A percentile compares a stretch with the other conserved stretches of the same genome.
phyloP scores from a whole-genome alignment of 2,329 filamentous ascomycete species.

The Periconia digitata region DNA sequence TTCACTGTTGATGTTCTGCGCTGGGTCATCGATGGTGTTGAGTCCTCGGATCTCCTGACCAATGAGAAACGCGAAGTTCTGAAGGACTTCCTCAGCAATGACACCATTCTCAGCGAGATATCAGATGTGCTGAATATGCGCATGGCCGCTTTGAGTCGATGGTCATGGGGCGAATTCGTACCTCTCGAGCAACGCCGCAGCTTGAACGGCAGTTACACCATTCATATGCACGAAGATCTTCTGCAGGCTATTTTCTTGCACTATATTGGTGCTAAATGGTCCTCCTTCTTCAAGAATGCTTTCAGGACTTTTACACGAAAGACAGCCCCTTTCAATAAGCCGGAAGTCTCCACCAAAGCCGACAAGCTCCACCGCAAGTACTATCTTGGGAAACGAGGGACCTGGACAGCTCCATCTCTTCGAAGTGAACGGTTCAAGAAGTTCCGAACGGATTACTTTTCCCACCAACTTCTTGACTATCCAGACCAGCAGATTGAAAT shows the following conservation, averaged over 20 bases:
- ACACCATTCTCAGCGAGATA: conserved; percentile 33
- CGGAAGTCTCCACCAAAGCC: background rate
- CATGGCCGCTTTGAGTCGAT: conserved; percentile 26
- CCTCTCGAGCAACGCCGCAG: conserved; percentile 31
- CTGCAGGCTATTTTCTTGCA: conserved; percentile 38
- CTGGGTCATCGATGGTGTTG: conserved; percentile 48
- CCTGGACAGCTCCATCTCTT: conserved; percentile 6
- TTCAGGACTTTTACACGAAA: conserved; percentile 24
- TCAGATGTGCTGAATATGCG: conserved; percentile 37
- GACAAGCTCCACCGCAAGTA: conserved; percentile 26
- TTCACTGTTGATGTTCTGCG: conserved; percentile 41
- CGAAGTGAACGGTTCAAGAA: conserved; percentile 20
- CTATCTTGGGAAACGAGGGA: conserved; percentile 20
- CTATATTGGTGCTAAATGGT: conserved; percentile 36
- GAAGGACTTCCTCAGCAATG: conserved; percentile 36
- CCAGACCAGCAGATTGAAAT: conserved; percentile 23
- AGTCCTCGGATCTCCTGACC: conserved; percentile 49
- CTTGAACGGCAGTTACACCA: conserved; percentile 29
- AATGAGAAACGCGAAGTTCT: conserved; percentile 38
- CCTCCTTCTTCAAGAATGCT: conserved; percentile 31
- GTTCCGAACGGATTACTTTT: conserved; percentile 26
- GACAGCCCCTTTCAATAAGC: background rate
- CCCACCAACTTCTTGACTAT: conserved; percentile 27
- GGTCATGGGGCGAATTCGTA: conserved; percentile 34
- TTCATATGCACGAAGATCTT: conserved; percentile 35